Base-by-base conservation (phyloP, 2,329 filamentous ascomycete species). In the Camillea tinctor region DNA sequence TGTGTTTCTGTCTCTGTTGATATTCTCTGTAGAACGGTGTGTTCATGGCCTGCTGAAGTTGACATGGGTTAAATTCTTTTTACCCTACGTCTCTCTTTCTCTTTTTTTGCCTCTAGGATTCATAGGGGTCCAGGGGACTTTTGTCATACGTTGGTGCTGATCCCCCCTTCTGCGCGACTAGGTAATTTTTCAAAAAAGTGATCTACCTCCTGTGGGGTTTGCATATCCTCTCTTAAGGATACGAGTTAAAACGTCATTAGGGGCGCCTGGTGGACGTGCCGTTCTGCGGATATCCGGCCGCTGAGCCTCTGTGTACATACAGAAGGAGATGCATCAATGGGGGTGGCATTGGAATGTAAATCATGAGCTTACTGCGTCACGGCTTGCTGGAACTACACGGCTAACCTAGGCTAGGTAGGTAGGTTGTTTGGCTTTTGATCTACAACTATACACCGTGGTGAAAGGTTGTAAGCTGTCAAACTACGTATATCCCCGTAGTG, bases 131-230 rank as follows among this genome's bases (percentile, higher is more conserved):
- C 9, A 52, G 52, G 40, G 53, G 50, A 49, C 62, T 59, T 53
- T 40, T 54, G 50, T 61, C 36, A 56, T 54, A 61, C 60, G 52
- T 52, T 57, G 40, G 52, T 53, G 54, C 56, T 58, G 54, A 36
- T 48, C 44, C 58, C 24, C 17, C 23, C 51, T n/a, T 52, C 24
- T 26, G 51, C 11, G 13, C n/a, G 24, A 60, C 52, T 63, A 58
- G 53, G 17, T 63, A 60, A 62, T 15, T 62, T 56, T 30, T 24
- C n/a, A n/a, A n/a, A n/a, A 59, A 56, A 61, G 58, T 58, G 53
- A 54, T 61, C 57, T 60, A 30, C 56, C 58, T 55, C 8, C 26
- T 61, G 63, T 60, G 57, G 58, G 58, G 63, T 57, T 65, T 66
- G 57, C 63, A 65, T 65, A 56, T 61, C 50, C 52, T 59, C 53